These are phyloP conservation scores for Ilyonectria destructans DNA, from an alignment of 2,329 filamentous ascomycete species.

Conservation along the genomic window DNA sequence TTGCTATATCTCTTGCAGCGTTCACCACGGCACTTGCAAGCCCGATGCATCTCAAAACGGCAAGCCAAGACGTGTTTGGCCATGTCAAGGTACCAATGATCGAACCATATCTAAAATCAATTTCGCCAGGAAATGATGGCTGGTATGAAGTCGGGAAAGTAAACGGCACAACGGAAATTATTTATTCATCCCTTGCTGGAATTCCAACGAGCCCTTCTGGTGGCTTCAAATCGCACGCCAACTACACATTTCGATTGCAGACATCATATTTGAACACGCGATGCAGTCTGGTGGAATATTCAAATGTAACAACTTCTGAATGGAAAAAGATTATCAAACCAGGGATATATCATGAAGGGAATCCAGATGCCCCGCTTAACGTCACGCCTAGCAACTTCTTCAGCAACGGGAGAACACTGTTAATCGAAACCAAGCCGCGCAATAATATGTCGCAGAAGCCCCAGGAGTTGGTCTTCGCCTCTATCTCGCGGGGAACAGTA, in stretches of 20 bases:
- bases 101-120: conserved; percentile 7
- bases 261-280: conserved; percentile 4
- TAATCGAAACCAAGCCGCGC: neutral
- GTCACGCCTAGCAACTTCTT: neutral
- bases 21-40: conserved; percentile 18
- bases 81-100: conserved; percentile 27
- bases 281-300: neutral
- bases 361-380: too few relatives aligned
- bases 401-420: neutral
- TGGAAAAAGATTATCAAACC: neutral
- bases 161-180: neutral
- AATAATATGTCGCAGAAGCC: neutral
- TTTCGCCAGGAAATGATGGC: neutral
- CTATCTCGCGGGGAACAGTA: neutral
- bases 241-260: neutral
- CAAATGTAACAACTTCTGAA: neutral
- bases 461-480: neutral
- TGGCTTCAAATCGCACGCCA: neutral
- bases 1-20: conserved; percentile 1
- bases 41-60: conserved; percentile 18
- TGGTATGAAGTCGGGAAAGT: conserved; percentile 13
- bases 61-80: conserved; percentile 12
- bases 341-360: too few relatives aligned
- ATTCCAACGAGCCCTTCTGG: conserved; percentile 7
- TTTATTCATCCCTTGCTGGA: conserved; percentile 23